phyloP scores from a whole-genome alignment of 1,139 yeast genomes.

The Scheffersomyces parashehatae region DNA sequence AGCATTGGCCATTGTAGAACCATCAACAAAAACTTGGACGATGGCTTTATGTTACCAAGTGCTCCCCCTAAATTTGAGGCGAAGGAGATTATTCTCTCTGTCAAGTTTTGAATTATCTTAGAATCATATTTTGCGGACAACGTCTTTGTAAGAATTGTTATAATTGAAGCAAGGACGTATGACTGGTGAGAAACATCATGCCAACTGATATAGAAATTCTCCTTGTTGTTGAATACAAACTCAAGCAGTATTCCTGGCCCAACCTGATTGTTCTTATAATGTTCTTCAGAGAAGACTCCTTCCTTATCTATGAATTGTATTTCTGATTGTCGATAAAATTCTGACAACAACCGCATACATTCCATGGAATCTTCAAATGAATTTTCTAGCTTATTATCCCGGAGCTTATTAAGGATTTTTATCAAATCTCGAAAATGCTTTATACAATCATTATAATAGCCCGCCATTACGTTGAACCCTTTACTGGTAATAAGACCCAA shows the following conservation, averaged over 20 bases:
- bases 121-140: slow-evolving; percentile 36
- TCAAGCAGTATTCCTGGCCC: slow-evolving; percentile 11
- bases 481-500: slow-evolving; percentile 14
- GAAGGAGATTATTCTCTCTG: slow-evolving; percentile 27
- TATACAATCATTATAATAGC: slow-evolving; percentile 14
- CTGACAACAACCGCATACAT: slow-evolving; percentile 15
- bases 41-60: too few species aligned
- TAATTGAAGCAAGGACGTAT: slow-evolving; percentile 14
- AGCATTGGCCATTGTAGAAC: slow-evolving; percentile 23
- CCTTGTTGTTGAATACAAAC: slow-evolving; percentile 6
- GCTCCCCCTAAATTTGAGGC: slow-evolving; percentile 21
- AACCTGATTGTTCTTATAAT: slow-evolving; percentile 1
- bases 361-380: slow-evolving; percentile 12
- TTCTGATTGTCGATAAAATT: slow-evolving; percentile 8
- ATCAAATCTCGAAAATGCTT: slow-evolving; percentile 14
- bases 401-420: slow-evolving; percentile 13
- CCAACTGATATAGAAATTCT: slow-evolving; percentile 15
- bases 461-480: slow-evolving; percentile 17
- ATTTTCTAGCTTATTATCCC: slow-evolving; percentile 7
- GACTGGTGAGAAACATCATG: slow-evolving; percentile 19
- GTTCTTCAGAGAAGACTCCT: slow-evolving; percentile 7
- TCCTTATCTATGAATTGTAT: slow-evolving; percentile 8
- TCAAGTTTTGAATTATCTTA: slow-evolving; percentile 36
- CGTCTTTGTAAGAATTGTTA: slow-evolving; percentile 22
- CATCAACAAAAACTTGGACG: slow-evolving; percentile 12